phyloP scores from a whole-genome alignment of 768 basidiomycete species.

The Leccinum broughii region DNA sequence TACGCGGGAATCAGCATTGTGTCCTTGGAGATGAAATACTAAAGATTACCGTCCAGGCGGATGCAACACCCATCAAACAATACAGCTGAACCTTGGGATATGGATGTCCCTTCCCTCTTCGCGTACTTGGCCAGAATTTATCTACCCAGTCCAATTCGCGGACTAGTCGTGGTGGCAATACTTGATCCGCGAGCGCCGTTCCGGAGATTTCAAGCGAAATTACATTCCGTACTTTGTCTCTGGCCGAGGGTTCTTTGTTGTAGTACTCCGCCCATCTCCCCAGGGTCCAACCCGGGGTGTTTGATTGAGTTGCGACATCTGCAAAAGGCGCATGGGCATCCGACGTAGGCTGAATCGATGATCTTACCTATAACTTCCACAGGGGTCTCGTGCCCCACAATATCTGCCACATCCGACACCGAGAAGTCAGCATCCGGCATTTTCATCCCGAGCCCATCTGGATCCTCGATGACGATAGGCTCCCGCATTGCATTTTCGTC shows the following conservation, averaged over 20 bases:
- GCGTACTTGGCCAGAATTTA: conserved; percentile 85
- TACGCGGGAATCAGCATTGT: conserved; percentile 30
- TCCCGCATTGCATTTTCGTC: conserved; percentile 77
- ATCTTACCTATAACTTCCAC: conserved; percentile 89
- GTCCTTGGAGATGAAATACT: background rate
- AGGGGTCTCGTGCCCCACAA: conserved; percentile 74
- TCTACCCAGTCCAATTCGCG: conserved; percentile 97
- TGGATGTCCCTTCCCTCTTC: conserved; percentile 67
- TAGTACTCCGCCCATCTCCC: conserved; percentile 91
- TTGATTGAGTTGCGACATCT: conserved; percentile 91
- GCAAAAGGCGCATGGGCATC: conserved; percentile 5
- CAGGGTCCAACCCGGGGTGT: conserved; percentile 84
- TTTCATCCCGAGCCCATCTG: conserved; percentile 86
- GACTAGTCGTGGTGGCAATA: conserved; percentile 81
- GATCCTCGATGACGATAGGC: conserved; percentile 76
- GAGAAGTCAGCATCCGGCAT: conserved; percentile 76
- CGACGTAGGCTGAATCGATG: background rate
- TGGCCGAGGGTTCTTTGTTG: conserved; percentile 58
- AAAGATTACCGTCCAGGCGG: conserved; percentile 87
- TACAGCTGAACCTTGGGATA: conserved; percentile 96
- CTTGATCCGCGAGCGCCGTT: conserved; percentile 72
- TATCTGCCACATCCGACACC: conserved; percentile 76
- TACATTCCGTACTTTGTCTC: conserved; percentile 91
- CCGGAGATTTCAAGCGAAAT: conserved; percentile 94
- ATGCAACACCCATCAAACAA: conserved; percentile 93